Base-by-base conservation (phyloP, 2,329 filamentous ascomycete species). In the Fusarium napiforme region DNA sequence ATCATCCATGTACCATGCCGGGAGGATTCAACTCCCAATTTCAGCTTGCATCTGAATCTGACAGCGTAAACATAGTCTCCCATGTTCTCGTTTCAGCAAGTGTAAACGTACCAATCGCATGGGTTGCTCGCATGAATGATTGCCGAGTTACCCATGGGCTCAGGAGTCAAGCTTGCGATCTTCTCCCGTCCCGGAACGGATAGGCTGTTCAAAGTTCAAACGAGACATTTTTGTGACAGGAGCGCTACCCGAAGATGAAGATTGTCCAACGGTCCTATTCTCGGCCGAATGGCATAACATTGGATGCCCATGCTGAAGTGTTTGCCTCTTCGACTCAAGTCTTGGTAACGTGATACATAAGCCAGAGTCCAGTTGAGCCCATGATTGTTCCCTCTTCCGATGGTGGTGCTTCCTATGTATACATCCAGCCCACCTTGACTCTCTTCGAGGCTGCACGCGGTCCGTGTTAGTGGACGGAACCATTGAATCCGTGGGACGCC, bases 221-320 rank as follows among this genome's bases (percentile, higher is more conserved):
- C 58, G 58, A 69, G 56, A 61, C 43, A 66, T 18, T 42, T 47
- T 49, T 67, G 59, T 49, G 42, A 66, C 46, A 60, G 45, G 46
- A 70, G 42, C 52, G 59, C 64, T 62, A 65, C 59, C 50, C 64
- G 53, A 75, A 40, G 47, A 57, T 64, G 46, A 60, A 62, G 47
- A 50, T 66, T 60, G 71, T 67, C 62, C 61, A 66, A 67, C 69
- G 74, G 69, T 73, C 64, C 56, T 77, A 73, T 73, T 77, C 65
- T 75, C 73, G 75, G 73, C 46, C 61, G 50, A 66, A 65, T 75
- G 42, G 58, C 49, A 50, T 32, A 30, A 26, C 45, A 50, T 49
- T 45, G 40, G 19, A 37, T 46, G 55, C 39, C 28, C 46, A 56
- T 60, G 46, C 16, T 53, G 30, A 32, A 19, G 21, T 19, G 52